Base-by-base conservation (phyloP, 2,329 filamentous ascomycete genomes). In the Elsinoe batatas region DNA sequence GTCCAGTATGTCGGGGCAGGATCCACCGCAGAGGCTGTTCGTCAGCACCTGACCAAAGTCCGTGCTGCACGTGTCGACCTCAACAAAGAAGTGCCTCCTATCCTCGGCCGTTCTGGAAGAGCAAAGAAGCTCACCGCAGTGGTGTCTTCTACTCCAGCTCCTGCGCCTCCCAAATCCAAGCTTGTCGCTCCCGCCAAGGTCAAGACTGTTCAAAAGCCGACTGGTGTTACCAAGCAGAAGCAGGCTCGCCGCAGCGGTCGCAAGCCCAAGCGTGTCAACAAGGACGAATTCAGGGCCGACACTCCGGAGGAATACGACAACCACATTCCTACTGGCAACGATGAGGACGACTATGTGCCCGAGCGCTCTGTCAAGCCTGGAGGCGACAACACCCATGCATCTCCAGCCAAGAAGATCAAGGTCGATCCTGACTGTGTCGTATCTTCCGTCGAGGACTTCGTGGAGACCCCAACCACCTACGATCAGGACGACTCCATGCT, bases 1-100 rank as follows among this genome's bases (percentile, higher is more conserved):
- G 60, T 59, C 8, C 32, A 47, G 49, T 43, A 58, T 2, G 55
- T 64, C 47, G 49, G 61, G n/a, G 50, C 53, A 1, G 54, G 33
- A 44, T 53, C 38, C 35, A 63, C 57, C 7, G 61, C 61, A 8
- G 62, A 65, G 42, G 63, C 62, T 3, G 56, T 64, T 43, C 58
- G 60, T 46, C 64, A 67, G 57, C 64, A 67, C 35, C 55, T 67
- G 1, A 58, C 58, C 3, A 67, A 67, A 56, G 51, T 65, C 15
- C 58, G 61, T 47, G 59, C 58, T 22, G 61, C 56, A 10, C 64
- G 64, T 17, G 56, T 53, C 1, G 46, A 42, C 1, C 43, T 47
- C 8, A 54, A 58, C 1, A 54, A 58, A 10, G 33, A 33, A 8
- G 63, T 67, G 11, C 64, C 64, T 4, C 60, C 61, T 1, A 59